Evolutionary conservation across 163 green algal species (phyloP).

Genomic region (Smithsoniella earleae): DNA sequence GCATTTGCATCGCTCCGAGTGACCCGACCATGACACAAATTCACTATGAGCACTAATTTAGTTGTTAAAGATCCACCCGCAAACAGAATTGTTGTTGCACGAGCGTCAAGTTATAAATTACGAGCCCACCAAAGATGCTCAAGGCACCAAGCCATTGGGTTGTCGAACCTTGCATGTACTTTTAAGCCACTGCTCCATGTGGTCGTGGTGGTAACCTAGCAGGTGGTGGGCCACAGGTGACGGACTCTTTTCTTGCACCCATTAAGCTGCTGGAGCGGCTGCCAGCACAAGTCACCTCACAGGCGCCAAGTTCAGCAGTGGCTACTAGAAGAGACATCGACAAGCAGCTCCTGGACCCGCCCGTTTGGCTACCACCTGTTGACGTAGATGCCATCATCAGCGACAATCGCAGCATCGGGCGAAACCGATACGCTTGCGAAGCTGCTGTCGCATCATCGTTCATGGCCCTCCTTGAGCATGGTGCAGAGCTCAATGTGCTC

Average conservation of each 20-base stretch:
- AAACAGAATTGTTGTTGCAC: not conserved
- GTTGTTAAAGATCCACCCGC: too few relatives aligned
- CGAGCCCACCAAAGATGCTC: too few relatives aligned
- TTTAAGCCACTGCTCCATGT: too few relatives aligned
- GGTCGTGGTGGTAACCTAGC: too few relatives aligned
- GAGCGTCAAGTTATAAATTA: not conserved
- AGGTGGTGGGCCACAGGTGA: not conserved
- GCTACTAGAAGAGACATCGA: not conserved
- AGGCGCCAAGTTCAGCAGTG: not conserved
- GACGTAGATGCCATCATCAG: not conserved
- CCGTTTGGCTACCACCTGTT: not conserved
- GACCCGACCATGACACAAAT: too few relatives aligned
- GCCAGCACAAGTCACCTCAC: not conserved
- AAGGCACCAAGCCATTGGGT: too few relatives aligned
- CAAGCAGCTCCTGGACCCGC: not conserved
- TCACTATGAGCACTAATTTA: too few relatives aligned
- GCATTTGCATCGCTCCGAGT: too few relatives aligned
- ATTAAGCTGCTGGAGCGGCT: slow-evolving; percentile 16
- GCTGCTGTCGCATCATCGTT: slow-evolving; percentile 2
- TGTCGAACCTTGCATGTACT: not conserved
- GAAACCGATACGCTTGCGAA: slow-evolving; percentile 14
- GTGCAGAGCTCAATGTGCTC: not conserved
- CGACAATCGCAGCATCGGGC: not conserved
- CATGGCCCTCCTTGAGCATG: not conserved
- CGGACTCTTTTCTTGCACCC: not conserved